Evolutionary conservation across 1,284 basidiomycete genomes (phyloP).

Genomic region (Marasmius sp.): DNA sequence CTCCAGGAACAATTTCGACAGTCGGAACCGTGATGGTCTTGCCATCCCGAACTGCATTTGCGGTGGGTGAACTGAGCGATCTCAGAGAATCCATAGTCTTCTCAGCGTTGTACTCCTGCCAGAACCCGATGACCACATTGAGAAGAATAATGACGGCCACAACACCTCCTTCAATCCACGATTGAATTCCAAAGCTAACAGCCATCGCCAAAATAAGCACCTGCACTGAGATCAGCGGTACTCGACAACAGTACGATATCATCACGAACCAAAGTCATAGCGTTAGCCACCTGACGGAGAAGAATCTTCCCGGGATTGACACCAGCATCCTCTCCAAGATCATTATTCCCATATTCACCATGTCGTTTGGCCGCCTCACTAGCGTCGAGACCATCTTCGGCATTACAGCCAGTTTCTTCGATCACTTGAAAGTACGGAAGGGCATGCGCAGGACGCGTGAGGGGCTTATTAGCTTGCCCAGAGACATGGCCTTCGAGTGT

Average conservation of each 20-base stretch:
- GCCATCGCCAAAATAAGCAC: slow-evolving; percentile 58
- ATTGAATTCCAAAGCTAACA: slow-evolving; percentile 59
- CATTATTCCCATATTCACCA: slow-evolving; percentile 29
- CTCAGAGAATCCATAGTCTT: slow-evolving; percentile 60
- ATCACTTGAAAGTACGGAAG: neutral
- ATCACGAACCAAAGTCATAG: slow-evolving; percentile 25
- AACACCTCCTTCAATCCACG: slow-evolving; percentile 66
- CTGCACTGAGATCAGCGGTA: too few species aligned
- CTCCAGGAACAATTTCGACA: slow-evolving; percentile 62
- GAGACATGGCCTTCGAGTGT: neutral
- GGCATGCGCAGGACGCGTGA: neutral
- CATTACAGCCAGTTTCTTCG: neutral
- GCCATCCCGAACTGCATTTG: slow-evolving; percentile 57
- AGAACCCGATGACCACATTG: slow-evolving; percentile 48
- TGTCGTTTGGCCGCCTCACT: neutral
- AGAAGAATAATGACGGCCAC: slow-evolving; percentile 61
- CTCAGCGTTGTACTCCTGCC: slow-evolving; percentile 56
- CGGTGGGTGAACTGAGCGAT: slow-evolving; percentile 60
- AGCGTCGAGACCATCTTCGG: neutral
- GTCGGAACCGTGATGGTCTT: slow-evolving; percentile 51
- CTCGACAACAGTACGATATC: neutral
- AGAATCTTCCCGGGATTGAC: slow-evolving; percentile 33
- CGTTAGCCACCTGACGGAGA: slow-evolving; percentile 36
- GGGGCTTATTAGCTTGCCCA: neutral
- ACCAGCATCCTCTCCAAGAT: slow-evolving; percentile 30